Conservation (phyloP, 2,329 filamentous ascomycete species). For the Colletotrichum theobromicola region DNA sequence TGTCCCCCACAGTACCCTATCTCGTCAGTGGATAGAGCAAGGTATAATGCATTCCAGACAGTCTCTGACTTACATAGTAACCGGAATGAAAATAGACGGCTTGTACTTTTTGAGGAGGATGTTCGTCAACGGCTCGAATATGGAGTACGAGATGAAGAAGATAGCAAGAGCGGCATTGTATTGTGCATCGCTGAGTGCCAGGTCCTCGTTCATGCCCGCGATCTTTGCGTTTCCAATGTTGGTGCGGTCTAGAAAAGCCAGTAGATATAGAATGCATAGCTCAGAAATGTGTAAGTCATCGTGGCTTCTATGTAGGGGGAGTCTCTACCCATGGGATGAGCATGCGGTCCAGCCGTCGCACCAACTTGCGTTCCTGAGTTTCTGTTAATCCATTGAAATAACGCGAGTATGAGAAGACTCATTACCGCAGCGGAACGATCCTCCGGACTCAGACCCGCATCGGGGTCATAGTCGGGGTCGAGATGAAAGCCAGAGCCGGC, state of each 20-base stretch:
- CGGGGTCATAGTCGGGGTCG: background rate
- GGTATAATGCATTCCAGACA: no score
- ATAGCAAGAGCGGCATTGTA: constrained; percentile 66
- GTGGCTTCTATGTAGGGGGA: no score
- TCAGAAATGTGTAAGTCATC: background rate
- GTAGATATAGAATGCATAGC: constrained; percentile 60
- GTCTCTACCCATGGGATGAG: constrained; percentile 4
- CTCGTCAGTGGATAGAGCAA: constrained; percentile 23
- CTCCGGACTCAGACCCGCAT: background rate
- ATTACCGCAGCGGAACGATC: background rate
- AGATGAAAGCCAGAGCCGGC: background rate
- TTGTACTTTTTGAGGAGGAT: constrained; percentile 77
- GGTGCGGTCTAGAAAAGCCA: constrained; percentile 61
- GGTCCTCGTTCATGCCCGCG: constrained; percentile 32
- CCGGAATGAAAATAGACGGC: constrained; percentile 80
- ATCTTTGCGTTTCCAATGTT: constrained; percentile 59
- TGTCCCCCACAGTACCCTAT: constrained; percentile 68
- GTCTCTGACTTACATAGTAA: constrained; percentile 66
- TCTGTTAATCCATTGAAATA: background rate
- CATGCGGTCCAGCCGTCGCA: background rate
- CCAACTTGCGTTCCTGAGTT: background rate
- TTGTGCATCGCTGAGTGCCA: constrained; percentile 54
- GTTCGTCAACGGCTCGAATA: constrained; percentile 77
- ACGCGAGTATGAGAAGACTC: background rate
- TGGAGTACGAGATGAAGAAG: constrained; percentile 73